phyloP scores from a whole-genome alignment of 1,139 yeast genomes.

The Debaryomyces psychrophilus region DNA sequence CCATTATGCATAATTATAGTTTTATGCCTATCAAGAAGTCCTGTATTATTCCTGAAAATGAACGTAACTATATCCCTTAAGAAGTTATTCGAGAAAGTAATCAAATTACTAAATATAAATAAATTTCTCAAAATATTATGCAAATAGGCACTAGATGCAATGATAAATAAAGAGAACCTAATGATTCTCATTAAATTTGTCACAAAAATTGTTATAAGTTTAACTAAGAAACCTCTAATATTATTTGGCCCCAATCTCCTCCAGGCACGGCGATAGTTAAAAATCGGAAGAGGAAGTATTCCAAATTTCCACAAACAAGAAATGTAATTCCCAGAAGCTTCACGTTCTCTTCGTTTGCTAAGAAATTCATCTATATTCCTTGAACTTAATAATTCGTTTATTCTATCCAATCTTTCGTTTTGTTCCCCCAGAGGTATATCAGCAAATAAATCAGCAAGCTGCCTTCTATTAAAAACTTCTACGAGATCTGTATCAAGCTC shows the following conservation, averaged over 20 bases:
- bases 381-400: conserved; percentile 16
- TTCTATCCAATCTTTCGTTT: conserved; percentile 16
- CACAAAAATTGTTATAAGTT: conserved; percentile 4
- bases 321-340: neutral
- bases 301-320: conserved; percentile 21
- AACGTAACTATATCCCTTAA: conserved; percentile 34
- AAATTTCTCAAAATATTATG: conserved; percentile 21
- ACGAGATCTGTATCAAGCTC: conserved; percentile 27
- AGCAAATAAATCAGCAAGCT: conserved; percentile 14
- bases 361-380: conserved; percentile 10
- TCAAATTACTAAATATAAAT: conserved; percentile 31
- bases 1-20: conserved; percentile 16
- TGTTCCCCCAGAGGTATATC: conserved; percentile 20
- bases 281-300: conserved; percentile 32
- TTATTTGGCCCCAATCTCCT: conserved; percentile 18
- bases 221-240: conserved; percentile 3
- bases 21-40: conserved; percentile 17
- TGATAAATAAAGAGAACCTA: conserved; percentile 23
- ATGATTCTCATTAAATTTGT: conserved; percentile 18
- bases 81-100: conserved; percentile 36
- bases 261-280: conserved; percentile 32
- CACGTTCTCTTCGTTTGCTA: neutral
- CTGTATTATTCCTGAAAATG: conserved; percentile 22
- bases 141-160: conserved; percentile 25
- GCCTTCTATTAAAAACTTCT: conserved; percentile 26